Conservation (phyloP, 257 asterid genomes). For the Solanum rostratum region DNA sequence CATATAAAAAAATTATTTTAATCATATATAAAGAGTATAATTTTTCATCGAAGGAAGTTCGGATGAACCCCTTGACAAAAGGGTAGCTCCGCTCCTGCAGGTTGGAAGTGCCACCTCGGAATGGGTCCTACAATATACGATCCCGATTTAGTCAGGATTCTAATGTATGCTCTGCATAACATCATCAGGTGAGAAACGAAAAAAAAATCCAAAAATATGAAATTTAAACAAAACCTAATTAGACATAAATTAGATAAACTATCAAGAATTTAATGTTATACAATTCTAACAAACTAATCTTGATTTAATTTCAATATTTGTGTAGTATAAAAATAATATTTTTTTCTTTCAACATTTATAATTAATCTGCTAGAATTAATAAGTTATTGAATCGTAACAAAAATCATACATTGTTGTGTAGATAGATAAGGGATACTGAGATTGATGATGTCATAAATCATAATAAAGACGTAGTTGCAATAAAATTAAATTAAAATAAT, state of each 20-base stretch:
- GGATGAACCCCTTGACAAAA: no score
- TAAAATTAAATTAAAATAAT: not conserved
- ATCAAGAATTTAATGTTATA: no score
- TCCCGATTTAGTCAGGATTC: no score
- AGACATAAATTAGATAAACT: not conserved
- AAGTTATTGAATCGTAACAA: not conserved
- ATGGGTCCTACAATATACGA: no score
- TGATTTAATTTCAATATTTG: not conserved
- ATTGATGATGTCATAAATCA: not conserved
- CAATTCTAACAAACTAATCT: not conserved
- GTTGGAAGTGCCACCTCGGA: no score
- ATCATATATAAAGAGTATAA: no score
- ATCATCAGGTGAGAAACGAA: rapidly evolving
- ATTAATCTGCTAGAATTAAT: not conserved
- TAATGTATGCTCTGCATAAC: no score
- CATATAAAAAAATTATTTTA: no score
- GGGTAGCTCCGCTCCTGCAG: no score
- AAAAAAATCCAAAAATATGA: no score
- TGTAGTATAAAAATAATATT: not conserved
- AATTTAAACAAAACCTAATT: not conserved
- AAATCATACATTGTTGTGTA: not conserved
- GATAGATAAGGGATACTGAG: not conserved
- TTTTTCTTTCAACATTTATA: no score
- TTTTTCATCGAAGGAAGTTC: no score
- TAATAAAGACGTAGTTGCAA: not conserved